Base-by-base conservation (phyloP, 129 eudicot species). In the Silybum marianum region DNA sequence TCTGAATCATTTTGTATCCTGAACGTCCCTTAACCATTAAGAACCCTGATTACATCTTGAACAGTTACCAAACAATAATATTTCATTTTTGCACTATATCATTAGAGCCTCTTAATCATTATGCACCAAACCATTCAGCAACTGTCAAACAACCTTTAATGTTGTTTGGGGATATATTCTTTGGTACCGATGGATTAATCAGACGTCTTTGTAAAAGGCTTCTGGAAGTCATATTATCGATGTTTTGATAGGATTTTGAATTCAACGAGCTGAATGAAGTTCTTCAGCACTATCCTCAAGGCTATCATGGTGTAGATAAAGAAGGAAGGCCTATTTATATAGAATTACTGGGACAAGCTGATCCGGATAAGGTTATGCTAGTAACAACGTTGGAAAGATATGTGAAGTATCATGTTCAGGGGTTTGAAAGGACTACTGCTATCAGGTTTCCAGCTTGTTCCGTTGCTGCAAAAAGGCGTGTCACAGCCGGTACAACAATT, bases 271-370 rank as follows among this genome's bases (percentile, higher is more conserved):
- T 75, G 74, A 83, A 81, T 1, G 88, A 90, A 71, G 93, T 90
- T 73, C 68, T 78, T 34, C 42, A 81, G 22, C 73, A 90, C 63
- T 90, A 87, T 72, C 90, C 91, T 74, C 93, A 90, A 28, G 88
- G 93, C 13, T 80, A 85, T 83, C 93, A 89, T 21, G 93, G 90
- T 60, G 89, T 89, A 32, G 93, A 89, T 78, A 87, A 80, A 74
- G 91, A 90, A 48, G 93, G 93, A 71, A 74, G 91, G 73, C 93
- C 93, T 18, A 80, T 90, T 69, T 90, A 90, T 82, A 87, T 90
- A 28, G 93, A 90, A 79, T 73, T 84, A 9, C 54, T 85, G 21
- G 93, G 93, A 34, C 78, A 80, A 86, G 81, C 85, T 48, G 88
- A 90, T 78, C 78, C 87, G 12, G 65, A 78, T 74, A 85, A 76